Evolutionary conservation across 2,329 filamentous ascomycete genomes (phyloP).

Genomic region (Colletotrichum truncatum): DNA sequence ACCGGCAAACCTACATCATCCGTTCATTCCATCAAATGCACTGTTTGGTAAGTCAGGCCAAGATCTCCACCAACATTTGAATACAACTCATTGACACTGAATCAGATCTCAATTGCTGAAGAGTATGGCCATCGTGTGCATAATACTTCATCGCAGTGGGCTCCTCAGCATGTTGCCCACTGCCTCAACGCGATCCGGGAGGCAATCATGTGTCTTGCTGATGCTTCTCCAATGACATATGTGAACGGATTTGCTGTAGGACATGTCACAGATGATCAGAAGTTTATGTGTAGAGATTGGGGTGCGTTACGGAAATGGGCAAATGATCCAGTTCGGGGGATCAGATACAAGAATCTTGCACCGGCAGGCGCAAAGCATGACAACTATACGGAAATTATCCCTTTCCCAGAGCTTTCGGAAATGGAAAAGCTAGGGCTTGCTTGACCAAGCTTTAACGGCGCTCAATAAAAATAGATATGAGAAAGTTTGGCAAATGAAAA

Average conservation of each 20-base stretch:
- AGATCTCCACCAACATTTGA: fast-evolving
- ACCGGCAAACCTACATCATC: constrained; percentile 18
- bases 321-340: constrained; percentile 5
- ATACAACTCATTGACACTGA: neutral
- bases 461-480: too few relatives aligned
- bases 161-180: constrained; percentile 8
- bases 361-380: constrained; percentile 5
- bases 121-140: constrained; percentile 12
- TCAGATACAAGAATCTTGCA: constrained; percentile 11
- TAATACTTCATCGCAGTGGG: constrained; percentile 14
- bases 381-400: constrained; percentile 13
- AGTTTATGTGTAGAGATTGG: constrained; percentile 21
- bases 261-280: constrained; percentile 14
- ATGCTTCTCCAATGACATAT: constrained; percentile 17
- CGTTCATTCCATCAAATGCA: constrained; percentile 24
- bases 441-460: neutral
- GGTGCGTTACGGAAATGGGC: constrained; percentile 12
- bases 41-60: neutral
- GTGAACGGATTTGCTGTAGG: constrained; percentile 12
- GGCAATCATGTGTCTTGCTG: constrained; percentile 16
- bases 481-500: too few relatives aligned
- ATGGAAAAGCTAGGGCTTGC: constrained; percentile 9
- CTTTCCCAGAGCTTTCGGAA: constrained; percentile 6
- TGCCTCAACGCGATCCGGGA: constrained; percentile 12
- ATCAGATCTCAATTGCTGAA: constrained; percentile 16